Evolutionary conservation across 1,284 basidiomycete genomes (phyloP).

Genomic region (Taiwanofungus camphoratus): DNA sequence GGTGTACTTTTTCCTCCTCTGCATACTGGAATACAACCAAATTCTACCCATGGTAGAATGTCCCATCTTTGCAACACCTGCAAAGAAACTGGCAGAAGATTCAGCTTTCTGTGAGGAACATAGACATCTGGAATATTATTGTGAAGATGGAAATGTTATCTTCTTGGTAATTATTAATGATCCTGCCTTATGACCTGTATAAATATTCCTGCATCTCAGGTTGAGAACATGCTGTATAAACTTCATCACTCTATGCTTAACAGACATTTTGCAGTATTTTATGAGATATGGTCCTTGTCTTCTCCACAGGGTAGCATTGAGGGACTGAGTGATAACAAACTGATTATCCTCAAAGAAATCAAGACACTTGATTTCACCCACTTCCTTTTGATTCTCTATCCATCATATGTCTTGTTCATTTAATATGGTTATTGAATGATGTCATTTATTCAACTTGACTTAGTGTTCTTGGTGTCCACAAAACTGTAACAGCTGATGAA

Average conservation of each 20-base stretch:
- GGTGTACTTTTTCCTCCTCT: too few species aligned
- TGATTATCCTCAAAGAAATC: conserved; percentile 13
- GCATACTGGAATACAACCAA: too few species aligned
- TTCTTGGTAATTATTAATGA: conserved; percentile 8
- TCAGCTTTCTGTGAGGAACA: not conserved
- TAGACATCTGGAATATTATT: conserved; percentile 10
- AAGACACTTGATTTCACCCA: conserved; percentile 12
- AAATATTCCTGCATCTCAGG: conserved; percentile 1
- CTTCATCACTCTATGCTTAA: conserved; percentile 16
- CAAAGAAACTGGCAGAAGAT: not conserved
- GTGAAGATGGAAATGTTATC: conserved; percentile 16
- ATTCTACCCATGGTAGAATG: too few species aligned
- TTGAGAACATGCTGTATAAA: conserved; percentile 12
- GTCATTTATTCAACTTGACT: not conserved
- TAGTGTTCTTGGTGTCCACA: conserved; percentile 11
- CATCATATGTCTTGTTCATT: conserved; percentile 9
- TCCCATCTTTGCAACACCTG: too few species aligned
- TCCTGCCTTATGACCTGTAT: not conserved
- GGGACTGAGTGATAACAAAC: conserved; percentile 13
- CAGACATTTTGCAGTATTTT: conserved; percentile 15
- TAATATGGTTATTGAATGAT: not conserved
- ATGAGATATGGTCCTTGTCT: conserved; percentile 14
- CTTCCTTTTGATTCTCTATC: conserved; percentile 15
- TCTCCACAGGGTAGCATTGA: conserved; percentile 12
- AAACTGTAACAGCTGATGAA: conserved; percentile 14